Percentiles rank a stretch among this genome's conserved stretches.
phyloP scores from a whole-genome alignment of 176 grass and related monocot species.

The Puya raimondii region DNA sequence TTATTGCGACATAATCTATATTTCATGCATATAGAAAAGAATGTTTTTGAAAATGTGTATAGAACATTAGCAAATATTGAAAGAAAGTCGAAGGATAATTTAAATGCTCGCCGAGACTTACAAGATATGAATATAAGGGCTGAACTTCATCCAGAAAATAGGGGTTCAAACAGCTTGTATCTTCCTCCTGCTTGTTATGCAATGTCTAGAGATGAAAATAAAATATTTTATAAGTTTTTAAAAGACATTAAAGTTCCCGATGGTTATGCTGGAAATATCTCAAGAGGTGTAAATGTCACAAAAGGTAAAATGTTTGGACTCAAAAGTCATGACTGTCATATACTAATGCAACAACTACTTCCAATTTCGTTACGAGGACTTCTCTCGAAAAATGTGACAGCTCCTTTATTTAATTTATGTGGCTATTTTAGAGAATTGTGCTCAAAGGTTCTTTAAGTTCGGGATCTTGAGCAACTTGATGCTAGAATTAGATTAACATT shows the following conservation, averaged over 20 bases:
- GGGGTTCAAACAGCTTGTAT: background rate
- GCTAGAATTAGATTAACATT: conserved; percentile 1
- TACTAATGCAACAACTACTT: conserved; percentile 8
- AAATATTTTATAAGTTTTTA: background rate
- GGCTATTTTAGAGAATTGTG: conserved; percentile 12
- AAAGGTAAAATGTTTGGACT: too few species aligned
- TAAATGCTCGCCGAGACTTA: background rate
- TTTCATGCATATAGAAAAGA: conserved; percentile 26
- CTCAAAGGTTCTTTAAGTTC: conserved; percentile 15
- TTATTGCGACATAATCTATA: conserved; percentile 13
- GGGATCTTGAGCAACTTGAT: conserved; percentile 6
- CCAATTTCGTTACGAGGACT: background rate
- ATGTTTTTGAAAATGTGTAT: conserved; percentile 18
- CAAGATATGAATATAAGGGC: background rate
- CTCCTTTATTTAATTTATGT: background rate
- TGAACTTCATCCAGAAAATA: background rate
- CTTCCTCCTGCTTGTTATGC: background rate
- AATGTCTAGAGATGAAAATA: background rate
- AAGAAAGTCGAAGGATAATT: background rate
- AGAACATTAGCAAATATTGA: conserved; percentile 3
- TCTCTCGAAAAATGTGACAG: too few species aligned
- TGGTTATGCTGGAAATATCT: conserved; percentile 1
- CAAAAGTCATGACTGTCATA: conserved; percentile 20
- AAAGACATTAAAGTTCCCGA: background rate
- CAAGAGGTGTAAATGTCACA: background rate